phyloP scores from a whole-genome alignment of 257 asterid species.

The Solanum bulbocastanum region DNA sequence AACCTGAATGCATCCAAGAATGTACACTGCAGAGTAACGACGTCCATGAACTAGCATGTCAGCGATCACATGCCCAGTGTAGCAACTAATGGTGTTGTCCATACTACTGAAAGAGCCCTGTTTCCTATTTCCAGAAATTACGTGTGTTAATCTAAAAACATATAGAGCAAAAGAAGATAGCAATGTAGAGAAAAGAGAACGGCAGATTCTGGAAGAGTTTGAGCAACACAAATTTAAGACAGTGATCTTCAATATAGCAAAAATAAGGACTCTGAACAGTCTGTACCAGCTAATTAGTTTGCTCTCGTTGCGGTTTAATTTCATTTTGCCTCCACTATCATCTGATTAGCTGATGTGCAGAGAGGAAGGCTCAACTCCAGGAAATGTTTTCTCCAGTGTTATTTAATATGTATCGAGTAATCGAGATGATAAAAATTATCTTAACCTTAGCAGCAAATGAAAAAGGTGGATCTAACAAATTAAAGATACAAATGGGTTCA shows the following conservation, averaged over 20 bases:
- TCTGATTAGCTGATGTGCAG: background rate
- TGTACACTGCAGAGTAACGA: constrained; percentile 46
- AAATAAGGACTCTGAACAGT: background rate
- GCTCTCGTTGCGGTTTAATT: background rate
- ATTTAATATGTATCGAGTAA: background rate
- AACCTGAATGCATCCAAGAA: constrained; percentile 70
- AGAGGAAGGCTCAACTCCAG: background rate
- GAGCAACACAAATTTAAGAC: background rate
- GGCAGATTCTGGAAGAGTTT: background rate
- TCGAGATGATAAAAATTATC: background rate
- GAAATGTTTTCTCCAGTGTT: background rate
- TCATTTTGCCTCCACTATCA: background rate
- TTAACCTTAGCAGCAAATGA: background rate
- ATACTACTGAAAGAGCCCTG: constrained; percentile 77
- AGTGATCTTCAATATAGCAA: background rate
- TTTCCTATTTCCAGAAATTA: background rate
- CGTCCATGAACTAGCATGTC: constrained; percentile 62
- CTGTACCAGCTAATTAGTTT: background rate
- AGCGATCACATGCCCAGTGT: constrained; percentile 67
- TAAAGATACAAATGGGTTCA: background rate
- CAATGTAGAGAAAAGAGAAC: background rate
- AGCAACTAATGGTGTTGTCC: constrained; percentile 35
- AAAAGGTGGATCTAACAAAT: background rate
- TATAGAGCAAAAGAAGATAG: background rate
- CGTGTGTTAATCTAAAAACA: background rate